Evolutionary conservation across 2,329 filamentous ascomycete genomes (phyloP), one percentile per base, ranked within the genome.

Genomic region (Nothophaeocryptopus gaeumannii): DNA sequence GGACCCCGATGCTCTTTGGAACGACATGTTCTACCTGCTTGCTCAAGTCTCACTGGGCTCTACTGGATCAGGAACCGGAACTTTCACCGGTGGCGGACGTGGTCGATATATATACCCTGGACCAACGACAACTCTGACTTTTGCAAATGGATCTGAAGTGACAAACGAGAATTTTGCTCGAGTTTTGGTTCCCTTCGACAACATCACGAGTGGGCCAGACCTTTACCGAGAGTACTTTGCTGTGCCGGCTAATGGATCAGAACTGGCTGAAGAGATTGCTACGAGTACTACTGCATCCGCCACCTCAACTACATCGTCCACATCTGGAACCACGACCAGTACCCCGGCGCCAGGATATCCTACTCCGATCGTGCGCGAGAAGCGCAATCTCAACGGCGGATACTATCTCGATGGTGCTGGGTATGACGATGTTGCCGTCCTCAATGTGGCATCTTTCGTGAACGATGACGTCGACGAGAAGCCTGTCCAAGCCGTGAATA

Each of bases 1-100:
- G 54, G 80, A 83, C 55, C 71, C 71, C 1, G 80, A 83, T 66
- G 79, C 80, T 20, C 69, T 81, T 53, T 84, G 77, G 66, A 77
- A 76, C 63, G 73, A 73, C 46, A 59, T 75, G 8, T 76, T 77
- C 59, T 75, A 76, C 50, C 64, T 71, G 29, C 64, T 76, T 12
- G 70, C 71, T 0, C 67, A 70, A n/a, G 68, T 76, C 1, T 69
- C 70, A 29, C 61, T 74, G 0, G 74, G 72, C 2, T 53, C 66
- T 12, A 51, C 60, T 10, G 72, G 73, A 7, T 62, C 68, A 7
- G 71, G 70, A 13, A 69, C 69, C 29, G 74, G 74, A 2, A 73
- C 70, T 0, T 77, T 77, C 55, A 62, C 68, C 5, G 74, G 74
- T 2, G 68, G 69, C 50, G 73, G 74, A 26, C 63, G 72, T 40